Base-by-base conservation (phyloP, 2,329 filamentous ascomycete species). In the Cercospora sesami region DNA sequence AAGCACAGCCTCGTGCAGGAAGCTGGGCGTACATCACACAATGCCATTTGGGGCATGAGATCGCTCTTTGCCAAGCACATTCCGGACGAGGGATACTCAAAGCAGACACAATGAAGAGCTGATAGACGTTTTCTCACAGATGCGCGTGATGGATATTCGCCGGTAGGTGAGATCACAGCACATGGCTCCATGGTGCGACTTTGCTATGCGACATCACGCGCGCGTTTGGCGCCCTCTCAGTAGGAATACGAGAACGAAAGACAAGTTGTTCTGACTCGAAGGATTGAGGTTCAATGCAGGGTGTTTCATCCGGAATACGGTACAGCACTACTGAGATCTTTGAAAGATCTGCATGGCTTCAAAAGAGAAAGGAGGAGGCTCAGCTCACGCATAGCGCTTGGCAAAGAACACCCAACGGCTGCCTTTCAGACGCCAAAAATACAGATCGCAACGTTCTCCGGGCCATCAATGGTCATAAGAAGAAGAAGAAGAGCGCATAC, bases 11-110 rank as follows among this genome's bases (percentile, higher is more conserved):
- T 59, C 55, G 7, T 18, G 31, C 31, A 18, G 18, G 12, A 33
- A 31, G 55, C 55, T 59, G 55, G 55, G 55, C 55, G 55, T 59
- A 59, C 55, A 59, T 59, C 55, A 59, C 55, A 59, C 6, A 21
- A 33, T 21, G 10, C 28, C 31, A 21, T 12, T 59, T 36, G 16
- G 2, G 55, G 55, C 30, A 59, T 2, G n/a, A 59, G 55, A 59
- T 59, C 55, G 55, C 55, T 53, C 30, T 21, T 21, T 23, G 55
- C 55, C 55, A 59, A 59, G 55, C 30, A 36, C 28, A 59, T 59
- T 59, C n/a, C 18, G 28, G 53, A n/a, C 2, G 53, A 26, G 23
- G 16, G 16, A 58, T 33, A 3, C 30, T 16, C 28, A 14, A 33
- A 33, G 8, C 5, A 53, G 48, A 53, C 23, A 53, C 16, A 48